These are phyloP conservation scores for Diutina pseudorugosa DNA, from an alignment of 1,139 yeast genomes.

Conservation along the genomic window DNA sequence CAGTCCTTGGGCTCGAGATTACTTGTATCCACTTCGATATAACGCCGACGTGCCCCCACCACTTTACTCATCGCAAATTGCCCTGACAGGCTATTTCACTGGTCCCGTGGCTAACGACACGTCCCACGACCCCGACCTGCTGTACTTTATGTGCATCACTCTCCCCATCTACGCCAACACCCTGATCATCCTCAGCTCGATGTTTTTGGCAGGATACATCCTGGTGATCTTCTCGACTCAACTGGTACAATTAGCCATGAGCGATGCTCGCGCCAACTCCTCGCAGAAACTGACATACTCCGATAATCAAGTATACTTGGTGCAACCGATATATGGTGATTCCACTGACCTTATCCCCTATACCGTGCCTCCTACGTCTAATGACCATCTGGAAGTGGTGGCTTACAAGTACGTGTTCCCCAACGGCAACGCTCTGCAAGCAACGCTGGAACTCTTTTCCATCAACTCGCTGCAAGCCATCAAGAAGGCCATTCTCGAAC, in stretches of 20 bases:
- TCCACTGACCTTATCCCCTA: background rate
- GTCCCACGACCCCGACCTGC: conserved; percentile 13
- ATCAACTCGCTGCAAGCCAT: background rate
- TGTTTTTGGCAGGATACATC: conserved; percentile 59
- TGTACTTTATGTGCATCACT: conserved; percentile 43
- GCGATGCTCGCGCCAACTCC: background rate
- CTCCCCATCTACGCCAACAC: conserved; percentile 64
- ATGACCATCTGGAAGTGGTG: background rate
- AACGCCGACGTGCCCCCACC: conserved; percentile 28
- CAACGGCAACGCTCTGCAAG: background rate
- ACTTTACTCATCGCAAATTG: background rate
- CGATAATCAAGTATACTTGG: background rate
- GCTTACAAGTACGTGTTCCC: conserved; percentile 1
- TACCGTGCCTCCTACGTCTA: background rate
- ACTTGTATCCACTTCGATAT: conserved; percentile 41
- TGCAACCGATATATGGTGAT: background rate
- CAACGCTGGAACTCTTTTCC: background rate
- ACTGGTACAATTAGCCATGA: conserved; percentile 17
- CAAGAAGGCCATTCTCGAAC: background rate
- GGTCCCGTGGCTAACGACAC: conserved; percentile 45
- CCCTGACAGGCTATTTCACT: conserved; percentile 21
- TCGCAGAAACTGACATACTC: background rate
- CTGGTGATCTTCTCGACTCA: conserved; percentile 54
- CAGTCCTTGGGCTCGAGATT: conserved; percentile 19
- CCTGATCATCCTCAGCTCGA: conserved; percentile 49